Evolutionary conservation across 495 filamentous ascomycete species (phyloP).

Genomic region (Penicillium pulvis): DNA sequence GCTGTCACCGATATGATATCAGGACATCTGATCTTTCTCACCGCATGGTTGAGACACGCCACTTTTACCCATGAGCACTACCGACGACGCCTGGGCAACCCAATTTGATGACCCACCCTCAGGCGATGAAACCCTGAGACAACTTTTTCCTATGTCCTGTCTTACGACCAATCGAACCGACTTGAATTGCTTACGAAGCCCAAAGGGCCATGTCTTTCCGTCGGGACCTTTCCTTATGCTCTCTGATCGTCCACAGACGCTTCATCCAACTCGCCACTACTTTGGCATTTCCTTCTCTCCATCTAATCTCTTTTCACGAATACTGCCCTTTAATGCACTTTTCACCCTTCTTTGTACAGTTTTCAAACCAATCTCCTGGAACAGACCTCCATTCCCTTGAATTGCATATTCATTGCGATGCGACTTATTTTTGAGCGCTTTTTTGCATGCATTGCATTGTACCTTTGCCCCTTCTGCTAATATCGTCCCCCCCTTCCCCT

Average conservation of each 20-base stretch:
- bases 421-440: conserved; percentile 16
- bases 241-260: conserved; percentile 3
- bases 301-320: conserved; percentile 24
- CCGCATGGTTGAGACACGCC: conserved; percentile 3
- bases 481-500: conserved; percentile 9
- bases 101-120: conserved; percentile 19
- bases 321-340: conserved; percentile 44
- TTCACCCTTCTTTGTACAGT: conserved; percentile 39
- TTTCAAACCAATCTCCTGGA: conserved; percentile 14
- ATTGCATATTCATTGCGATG: conserved; percentile 29
- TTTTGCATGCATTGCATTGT: conserved; percentile 12
- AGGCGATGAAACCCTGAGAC: conserved; percentile 4
- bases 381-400: conserved; percentile 28
- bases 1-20: conserved; percentile 18
- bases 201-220: conserved; percentile 1
- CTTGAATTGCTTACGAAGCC: conserved; percentile 11
- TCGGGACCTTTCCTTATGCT: conserved; percentile 2
- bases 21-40: conserved; percentile 9
- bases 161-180: conserved; percentile 7
- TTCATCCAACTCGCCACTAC: conserved; percentile 7
- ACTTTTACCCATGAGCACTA: conserved; percentile 16
- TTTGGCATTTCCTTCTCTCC: conserved; percentile 34
- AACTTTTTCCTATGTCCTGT: conserved; percentile 10
- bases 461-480: conserved; percentile 23
- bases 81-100: conserved; percentile 19